Conservation (phyloP, 306 rosid genomes). For the Prunus mira region DNA sequence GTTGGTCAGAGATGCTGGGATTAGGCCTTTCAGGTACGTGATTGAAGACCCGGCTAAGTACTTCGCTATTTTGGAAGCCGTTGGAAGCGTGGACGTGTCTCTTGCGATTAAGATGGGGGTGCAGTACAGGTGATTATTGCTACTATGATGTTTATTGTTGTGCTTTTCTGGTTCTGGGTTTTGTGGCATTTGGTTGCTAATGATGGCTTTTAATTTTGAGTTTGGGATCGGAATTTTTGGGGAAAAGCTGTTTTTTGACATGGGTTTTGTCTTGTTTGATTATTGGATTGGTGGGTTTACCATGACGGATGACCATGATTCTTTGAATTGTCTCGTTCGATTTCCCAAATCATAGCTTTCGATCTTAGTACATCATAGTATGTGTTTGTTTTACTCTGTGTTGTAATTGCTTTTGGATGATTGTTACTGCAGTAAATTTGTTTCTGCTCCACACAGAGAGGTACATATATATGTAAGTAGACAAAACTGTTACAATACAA, state of each 20-base stretch:
- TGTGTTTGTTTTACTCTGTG: neutral
- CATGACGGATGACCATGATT: neutral
- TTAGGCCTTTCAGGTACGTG: conserved; percentile 57
- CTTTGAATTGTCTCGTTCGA: neutral
- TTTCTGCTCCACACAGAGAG: neutral
- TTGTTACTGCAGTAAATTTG: neutral
- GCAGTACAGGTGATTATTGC: conserved; percentile 62
- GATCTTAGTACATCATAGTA: neutral
- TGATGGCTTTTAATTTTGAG: neutral
- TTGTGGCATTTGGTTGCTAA: neutral
- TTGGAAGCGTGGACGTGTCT: conserved; percentile 81
- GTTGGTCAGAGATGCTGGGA: conserved; percentile 70
- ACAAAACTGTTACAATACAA: neutral
- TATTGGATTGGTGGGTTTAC: neutral
- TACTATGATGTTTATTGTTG: neutral
- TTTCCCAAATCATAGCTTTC: neutral
- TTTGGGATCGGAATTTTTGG: neutral
- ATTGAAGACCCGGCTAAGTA: conserved; percentile 62
- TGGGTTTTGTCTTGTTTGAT: neutral
- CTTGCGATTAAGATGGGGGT: conserved; percentile 93
- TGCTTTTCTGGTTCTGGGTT: neutral
- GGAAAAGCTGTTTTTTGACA: neutral
- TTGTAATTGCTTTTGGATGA: neutral
- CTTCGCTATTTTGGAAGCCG: conserved; percentile 77
- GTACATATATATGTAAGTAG: neutral